Evolutionary conservation across 371 early-diverging fungal species (phyloP), one percentile per base, ranked within the genome.

Genomic region (Parasitella parasitica): DNA sequence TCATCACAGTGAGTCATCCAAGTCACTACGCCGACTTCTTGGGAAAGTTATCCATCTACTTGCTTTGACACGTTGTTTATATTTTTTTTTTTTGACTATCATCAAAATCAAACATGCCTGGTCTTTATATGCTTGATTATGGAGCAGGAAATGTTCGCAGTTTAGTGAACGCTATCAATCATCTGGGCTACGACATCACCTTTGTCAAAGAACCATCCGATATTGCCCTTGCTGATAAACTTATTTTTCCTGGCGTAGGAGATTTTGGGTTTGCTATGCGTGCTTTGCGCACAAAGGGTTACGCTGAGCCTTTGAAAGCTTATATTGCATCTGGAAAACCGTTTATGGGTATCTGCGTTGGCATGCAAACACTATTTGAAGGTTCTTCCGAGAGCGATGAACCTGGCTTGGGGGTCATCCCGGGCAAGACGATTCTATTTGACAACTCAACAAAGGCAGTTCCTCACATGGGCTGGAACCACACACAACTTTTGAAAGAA

Each of bases 401-500:
- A n/a, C 72, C 82, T 1, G 99, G 99, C 8, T 82, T 98, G 32
- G 94, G 95, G 11, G 64, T 97, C 32, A 87, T 98, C 53, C 89
- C 90, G 0, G 90, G 91, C 8, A 80, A 71, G 5, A 89, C 91
- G 28, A 68, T 60, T n/a, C 75, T 80, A 38, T 97, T 97, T 73
- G 79, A 89, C 64, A 69, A 67, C 7, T 66, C 70, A 0, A 82
- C 69, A 34, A 93, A 94, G 73, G 71, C 96, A 0, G 99, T 98
- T 12, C 99, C 99, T 5, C 97, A 98, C 73, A 97, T 98, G 87
- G 99, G 99, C 11, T 98, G 99, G 99, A 98, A 97, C 73, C 83
- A 80, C 15, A 84, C 91, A 18, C 70, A 77, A 32, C 37, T 80
- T 22, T 68, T 75, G 12, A 78, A 87, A 54, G 64, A 65, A 24